Evolutionary conservation across 164 flowering plant species (phyloP).

Genomic region (Malania oleifera): DNA sequence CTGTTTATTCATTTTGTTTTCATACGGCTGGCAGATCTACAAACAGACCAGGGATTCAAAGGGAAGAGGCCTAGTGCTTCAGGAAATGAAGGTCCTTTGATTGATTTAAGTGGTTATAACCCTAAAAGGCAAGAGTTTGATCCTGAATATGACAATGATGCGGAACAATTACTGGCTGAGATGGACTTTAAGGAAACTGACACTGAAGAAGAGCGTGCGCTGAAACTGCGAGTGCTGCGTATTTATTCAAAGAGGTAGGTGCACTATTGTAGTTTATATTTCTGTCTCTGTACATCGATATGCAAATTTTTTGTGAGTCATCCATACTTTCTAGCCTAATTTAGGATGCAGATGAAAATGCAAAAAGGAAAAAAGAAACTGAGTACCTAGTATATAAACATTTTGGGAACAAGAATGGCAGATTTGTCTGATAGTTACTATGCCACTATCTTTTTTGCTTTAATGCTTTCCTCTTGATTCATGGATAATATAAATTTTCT

Average conservation of each 20-base stretch:
- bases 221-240: constrained; percentile 38
- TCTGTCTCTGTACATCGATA: no score
- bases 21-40: constrained; percentile 23
- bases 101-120: constrained; percentile 39
- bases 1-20: not conserved
- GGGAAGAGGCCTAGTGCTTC: constrained; percentile 29
- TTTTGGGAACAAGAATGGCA: no score
- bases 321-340: not conserved
- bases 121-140: constrained; percentile 43
- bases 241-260: constrained; percentile 36
- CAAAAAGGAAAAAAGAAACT: no score
- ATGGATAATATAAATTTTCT: not conserved
- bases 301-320: no score
- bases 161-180: constrained; percentile 41
- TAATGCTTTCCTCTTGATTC: no score
- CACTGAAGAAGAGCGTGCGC: constrained; percentile 31
- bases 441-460: not conserved
- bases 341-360: not conserved
- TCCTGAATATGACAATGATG: constrained; percentile 46
- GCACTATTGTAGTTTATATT: no score
- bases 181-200: constrained; percentile 46
- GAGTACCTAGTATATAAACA: no score
- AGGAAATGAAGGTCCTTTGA: constrained; percentile 24
- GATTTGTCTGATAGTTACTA: no score
- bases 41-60: constrained; percentile 16